Percentiles rank a stretch among this genome's conserved stretches.
phyloP scores from a whole-genome alignment of 768 basidiomycete genomes.

The Dentipellis sp. region DNA sequence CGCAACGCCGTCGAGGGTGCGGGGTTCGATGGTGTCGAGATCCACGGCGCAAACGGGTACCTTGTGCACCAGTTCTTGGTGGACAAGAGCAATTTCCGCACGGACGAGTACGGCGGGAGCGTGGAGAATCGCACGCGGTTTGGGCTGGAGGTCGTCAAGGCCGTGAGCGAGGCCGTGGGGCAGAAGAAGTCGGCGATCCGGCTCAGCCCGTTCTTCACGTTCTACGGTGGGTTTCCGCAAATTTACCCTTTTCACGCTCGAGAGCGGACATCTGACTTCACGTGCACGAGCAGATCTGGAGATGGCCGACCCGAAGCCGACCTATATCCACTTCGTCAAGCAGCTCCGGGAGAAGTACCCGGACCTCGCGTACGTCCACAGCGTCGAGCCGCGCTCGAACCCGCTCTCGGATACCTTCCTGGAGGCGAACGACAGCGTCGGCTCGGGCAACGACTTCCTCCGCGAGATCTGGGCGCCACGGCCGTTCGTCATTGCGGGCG shows the following conservation, averaged over 20 bases:
- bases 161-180: background rate
- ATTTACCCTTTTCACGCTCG: background rate
- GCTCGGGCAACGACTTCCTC: conserved; percentile 14
- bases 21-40: background rate
- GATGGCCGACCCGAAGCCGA: conserved; percentile 17
- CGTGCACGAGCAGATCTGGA: conserved; percentile 1
- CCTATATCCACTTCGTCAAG: conserved; percentile 17
- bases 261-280: background rate
- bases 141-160: background rate
- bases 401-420: background rate
- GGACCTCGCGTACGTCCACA: background rate
- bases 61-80: background rate
- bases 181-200: background rate
- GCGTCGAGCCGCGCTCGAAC: background rate
- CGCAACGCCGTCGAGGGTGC: background rate
- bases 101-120: conserved; percentile 1
- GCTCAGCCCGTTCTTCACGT: background rate
- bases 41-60: background rate
- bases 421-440: background rate
- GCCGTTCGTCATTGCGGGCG: conserved; percentile 17
- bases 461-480: conserved; percentile 17
- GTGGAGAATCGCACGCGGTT: background rate
- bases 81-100: background rate
- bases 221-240: background rate
- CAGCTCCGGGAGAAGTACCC: conserved; percentile 17